Conservation (phyloP, 345 rosid species). For the Arabis alpina region DNA sequence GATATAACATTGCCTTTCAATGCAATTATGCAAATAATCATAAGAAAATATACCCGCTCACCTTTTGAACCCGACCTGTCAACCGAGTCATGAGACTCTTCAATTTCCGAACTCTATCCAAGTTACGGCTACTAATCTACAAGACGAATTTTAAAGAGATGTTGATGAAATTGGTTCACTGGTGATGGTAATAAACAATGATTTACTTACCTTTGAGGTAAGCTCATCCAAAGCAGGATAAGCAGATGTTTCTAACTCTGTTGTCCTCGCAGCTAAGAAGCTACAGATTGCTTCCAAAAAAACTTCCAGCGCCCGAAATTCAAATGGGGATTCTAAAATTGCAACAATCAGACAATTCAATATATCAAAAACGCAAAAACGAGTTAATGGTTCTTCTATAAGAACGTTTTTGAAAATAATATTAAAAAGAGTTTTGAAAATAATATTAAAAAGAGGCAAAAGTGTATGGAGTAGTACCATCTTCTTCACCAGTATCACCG, state of each 20-base stretch:
- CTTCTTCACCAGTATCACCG: conserved; percentile 80
- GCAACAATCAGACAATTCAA: conserved; percentile 33
- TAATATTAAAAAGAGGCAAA: not conserved
- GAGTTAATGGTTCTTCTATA: no score
- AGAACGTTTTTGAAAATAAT: no score
- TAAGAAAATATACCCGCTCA: conserved; percentile 23
- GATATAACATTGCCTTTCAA: not conserved
- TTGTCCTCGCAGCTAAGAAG: conserved; percentile 86
- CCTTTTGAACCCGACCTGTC: conserved; percentile 97
- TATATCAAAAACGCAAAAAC: conserved; percentile 1
- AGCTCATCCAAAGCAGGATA: conserved; percentile 98
- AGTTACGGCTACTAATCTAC: conserved; percentile 93
- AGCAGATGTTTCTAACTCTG: conserved; percentile 86
- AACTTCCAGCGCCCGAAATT: conserved; percentile 88
- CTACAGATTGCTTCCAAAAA: conserved; percentile 96
- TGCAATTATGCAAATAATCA: not conserved
- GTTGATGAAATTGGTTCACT: not conserved
- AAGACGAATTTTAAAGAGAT: not conserved
- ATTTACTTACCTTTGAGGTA: conserved; percentile 76
- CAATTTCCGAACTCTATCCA: conserved; percentile 94
- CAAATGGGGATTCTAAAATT: conserved; percentile 77
- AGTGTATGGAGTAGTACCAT: conserved; percentile 58
- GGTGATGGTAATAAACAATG: conserved; percentile 10
- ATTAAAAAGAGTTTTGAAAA: not conserved
- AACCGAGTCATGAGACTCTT: conserved; percentile 98